Conservation (phyloP, 768 basidiomycete genomes). For the Rhizopogon rudus region DNA sequence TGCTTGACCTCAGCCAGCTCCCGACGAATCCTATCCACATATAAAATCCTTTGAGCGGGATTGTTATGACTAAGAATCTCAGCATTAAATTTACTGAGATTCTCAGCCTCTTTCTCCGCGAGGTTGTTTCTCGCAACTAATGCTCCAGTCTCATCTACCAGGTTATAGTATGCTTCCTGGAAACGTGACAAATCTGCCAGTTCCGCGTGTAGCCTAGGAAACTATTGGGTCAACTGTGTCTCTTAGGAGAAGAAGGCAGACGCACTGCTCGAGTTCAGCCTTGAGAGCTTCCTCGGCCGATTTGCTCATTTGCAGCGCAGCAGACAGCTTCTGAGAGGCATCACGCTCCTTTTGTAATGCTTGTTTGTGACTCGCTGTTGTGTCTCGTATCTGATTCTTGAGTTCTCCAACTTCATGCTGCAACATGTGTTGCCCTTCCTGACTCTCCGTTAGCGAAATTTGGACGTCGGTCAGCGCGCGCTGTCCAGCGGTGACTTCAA, state of each 20-base stretch:
- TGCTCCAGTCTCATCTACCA: slow-evolving; percentile 58
- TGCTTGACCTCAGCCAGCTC: slow-evolving; percentile 81
- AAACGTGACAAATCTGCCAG: slow-evolving; percentile 58
- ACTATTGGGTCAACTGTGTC: slow-evolving; percentile 15
- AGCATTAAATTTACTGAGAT: slow-evolving; percentile 78
- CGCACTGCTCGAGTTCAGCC: slow-evolving; percentile 65
- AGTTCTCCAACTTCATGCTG: slow-evolving; percentile 20
- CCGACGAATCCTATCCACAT: slow-evolving; percentile 77
- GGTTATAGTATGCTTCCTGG: slow-evolving; percentile 63
- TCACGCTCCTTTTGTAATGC: slow-evolving; percentile 44
- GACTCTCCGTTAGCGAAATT: slow-evolving; percentile 11
- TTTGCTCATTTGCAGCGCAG: slow-evolving; percentile 48
- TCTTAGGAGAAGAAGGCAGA: slow-evolving; percentile 17
- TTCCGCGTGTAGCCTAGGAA: slow-evolving; percentile 39
- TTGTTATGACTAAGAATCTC: slow-evolving; percentile 83
- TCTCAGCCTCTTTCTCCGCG: slow-evolving; percentile 73
- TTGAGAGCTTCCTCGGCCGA: slow-evolving; percentile 65
- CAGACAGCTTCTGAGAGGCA: slow-evolving; percentile 40
- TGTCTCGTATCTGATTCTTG: slow-evolving; percentile 25
- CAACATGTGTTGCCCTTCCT: slow-evolving; percentile 18
- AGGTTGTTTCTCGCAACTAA: slow-evolving; percentile 68
- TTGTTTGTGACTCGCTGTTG: slow-evolving; percentile 28
- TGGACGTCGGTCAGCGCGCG: slow-evolving; percentile 17
- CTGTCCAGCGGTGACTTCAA: slow-evolving; percentile 28
- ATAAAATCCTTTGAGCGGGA: slow-evolving; percentile 80